Conservation (phyloP, 768 basidiomycete genomes). For the Lentinula detonsa region DNA sequence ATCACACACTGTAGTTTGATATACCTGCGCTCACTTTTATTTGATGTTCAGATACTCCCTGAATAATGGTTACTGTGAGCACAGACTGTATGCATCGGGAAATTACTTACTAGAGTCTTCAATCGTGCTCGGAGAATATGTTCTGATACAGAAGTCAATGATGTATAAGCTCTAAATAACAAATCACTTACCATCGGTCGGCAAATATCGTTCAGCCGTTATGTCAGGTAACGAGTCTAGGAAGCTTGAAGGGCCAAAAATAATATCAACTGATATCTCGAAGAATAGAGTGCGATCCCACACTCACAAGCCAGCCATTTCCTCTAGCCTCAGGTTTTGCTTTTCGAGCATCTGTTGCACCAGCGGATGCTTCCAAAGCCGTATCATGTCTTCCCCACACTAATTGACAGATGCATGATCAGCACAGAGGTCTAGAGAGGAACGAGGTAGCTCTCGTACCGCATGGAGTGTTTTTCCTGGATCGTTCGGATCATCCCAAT, state of each 20-base stretch:
- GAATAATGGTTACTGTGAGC: background rate
- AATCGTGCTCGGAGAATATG: conserved; percentile 68
- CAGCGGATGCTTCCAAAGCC: conserved; percentile 55
- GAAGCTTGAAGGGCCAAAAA: conserved; percentile 40
- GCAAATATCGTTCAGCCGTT: conserved; percentile 54
- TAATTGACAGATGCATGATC: background rate
- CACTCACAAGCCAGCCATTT: conserved; percentile 69
- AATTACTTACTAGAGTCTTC: conserved; percentile 43
- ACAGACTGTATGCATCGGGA: background rate
- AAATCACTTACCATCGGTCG: conserved; percentile 50
- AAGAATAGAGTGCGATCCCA: background rate
- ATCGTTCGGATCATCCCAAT: conserved; percentile 47
- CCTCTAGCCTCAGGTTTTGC: conserved; percentile 56
- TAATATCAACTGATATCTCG: background rate
- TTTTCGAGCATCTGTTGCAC: conserved; percentile 44
- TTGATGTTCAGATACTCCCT: conserved; percentile 65
- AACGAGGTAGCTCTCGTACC: background rate
- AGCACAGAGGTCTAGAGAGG: background rate
- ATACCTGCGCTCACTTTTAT: conserved; percentile 51
- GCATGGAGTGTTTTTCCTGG: conserved; percentile 51
- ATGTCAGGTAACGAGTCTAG: conserved; percentile 61
- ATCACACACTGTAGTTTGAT: background rate
- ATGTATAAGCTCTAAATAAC: background rate
- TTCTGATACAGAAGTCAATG: conserved; percentile 31
- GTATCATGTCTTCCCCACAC: conserved; percentile 58